Conservation (phyloP, 805 yeast genomes). For the Suhomyces pyralidae region DNA sequence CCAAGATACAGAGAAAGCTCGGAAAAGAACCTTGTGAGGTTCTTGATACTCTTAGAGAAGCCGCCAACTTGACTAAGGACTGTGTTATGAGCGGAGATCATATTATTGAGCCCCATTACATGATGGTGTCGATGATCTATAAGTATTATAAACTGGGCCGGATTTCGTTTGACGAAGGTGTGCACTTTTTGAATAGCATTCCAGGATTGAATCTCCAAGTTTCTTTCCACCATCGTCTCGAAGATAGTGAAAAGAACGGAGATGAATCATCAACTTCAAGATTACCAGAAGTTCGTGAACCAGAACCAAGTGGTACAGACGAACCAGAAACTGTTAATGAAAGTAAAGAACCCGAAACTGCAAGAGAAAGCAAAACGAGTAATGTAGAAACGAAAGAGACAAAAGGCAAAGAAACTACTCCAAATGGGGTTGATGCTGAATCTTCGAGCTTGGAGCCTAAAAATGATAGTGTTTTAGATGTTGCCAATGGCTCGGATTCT, state of each 20-base stretch:
- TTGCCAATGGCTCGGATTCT: background rate
- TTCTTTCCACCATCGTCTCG: background rate
- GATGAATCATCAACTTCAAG: background rate
- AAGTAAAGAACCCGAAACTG: background rate
- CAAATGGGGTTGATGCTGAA: background rate
- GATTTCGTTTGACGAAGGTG: slow-evolving; percentile 37
- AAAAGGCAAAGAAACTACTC: slow-evolving; percentile 10
- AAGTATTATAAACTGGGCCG: slow-evolving; percentile 47
- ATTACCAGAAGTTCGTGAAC: too few relatives aligned
- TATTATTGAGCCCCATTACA: slow-evolving; percentile 77
- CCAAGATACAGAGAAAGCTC: slow-evolving; percentile 58
- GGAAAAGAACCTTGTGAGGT: slow-evolving; percentile 28
- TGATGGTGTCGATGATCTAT: slow-evolving; percentile 52
- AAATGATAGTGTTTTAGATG: slow-evolving; percentile 3
- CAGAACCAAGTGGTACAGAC: too few relatives aligned
- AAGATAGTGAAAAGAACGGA: background rate
- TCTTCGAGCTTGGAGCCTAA: slow-evolving; percentile 3
- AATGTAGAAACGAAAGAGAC: background rate
- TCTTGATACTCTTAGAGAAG: slow-evolving; percentile 39
- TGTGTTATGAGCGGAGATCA: slow-evolving; percentile 47
- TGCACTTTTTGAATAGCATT: slow-evolving; percentile 39
- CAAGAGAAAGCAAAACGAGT: background rate
- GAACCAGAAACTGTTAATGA: background rate
- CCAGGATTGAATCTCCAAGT: slow-evolving; percentile 15
- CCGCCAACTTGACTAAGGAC: slow-evolving; percentile 43